A percentile compares a stretch with the other conserved stretches of the same genome.
Conservation (phyloP, 768 basidiomycete genomes). For the Lactarius hatsudake region DNA sequence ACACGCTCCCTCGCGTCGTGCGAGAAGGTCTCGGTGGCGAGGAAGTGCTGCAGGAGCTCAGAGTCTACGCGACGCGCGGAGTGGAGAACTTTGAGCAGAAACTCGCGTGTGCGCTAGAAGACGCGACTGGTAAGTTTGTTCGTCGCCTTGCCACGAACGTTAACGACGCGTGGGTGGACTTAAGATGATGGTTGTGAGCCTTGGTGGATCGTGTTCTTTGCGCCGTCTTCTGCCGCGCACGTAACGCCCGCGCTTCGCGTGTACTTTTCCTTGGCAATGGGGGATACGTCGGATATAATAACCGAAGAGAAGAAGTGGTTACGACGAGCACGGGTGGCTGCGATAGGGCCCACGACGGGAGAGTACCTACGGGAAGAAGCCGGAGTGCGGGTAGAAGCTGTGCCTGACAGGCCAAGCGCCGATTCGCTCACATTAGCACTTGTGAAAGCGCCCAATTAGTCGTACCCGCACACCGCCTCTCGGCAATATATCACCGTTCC, state of each 20-base stretch:
- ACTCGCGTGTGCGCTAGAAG: conserved; percentile 32
- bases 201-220: conserved; percentile 77
- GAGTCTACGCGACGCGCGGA: conserved; percentile 70
- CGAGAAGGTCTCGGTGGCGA: conserved; percentile 37
- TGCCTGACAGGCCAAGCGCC: conserved; percentile 55
- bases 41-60: conserved; percentile 47
- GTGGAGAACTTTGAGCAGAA: conserved; percentile 50
- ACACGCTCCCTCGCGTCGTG: conserved; percentile 57
- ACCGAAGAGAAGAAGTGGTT: not conserved
- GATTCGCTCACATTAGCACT: conserved; percentile 44
- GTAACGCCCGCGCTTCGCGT: conserved; percentile 49
- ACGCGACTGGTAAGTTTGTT: conserved; percentile 9
- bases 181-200: conserved; percentile 5
- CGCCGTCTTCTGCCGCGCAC: conserved; percentile 65
- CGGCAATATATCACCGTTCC: not conserved
- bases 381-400: conserved; percentile 50
- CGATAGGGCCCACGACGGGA: conserved; percentile 69
- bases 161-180: not conserved
- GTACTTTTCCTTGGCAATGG: conserved; percentile 41
- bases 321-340: conserved; percentile 40
- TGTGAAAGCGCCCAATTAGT: conserved; percentile 3
- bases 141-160: not conserved
- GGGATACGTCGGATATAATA: conserved; percentile 5
- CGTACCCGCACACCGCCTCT: not conserved
- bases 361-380: conserved; percentile 48